Base-by-base conservation (phyloP, 192 early-diverging fungal genomes). In the Mortierella claussenii region DNA sequence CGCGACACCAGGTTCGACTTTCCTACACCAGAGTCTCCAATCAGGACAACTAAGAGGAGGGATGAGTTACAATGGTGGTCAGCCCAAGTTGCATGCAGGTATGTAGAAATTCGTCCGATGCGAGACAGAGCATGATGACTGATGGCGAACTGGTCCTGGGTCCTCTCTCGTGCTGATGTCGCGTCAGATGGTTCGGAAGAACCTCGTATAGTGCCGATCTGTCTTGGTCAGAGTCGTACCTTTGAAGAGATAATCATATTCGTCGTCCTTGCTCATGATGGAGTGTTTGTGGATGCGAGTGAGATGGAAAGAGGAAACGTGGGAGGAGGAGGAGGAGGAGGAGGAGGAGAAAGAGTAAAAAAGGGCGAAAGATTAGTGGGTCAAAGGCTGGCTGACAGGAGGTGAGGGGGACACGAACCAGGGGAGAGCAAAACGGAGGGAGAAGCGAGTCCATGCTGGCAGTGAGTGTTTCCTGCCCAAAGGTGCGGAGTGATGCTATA, bases 1-100 rank as follows among this genome's bases (percentile, higher is more conserved):
- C 97, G 91, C 64, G 92, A 89, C 55, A 99, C 90, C 32, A 99
- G 92, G 83, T 97, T 98, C 78, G 97, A 97, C 81, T 99, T 99
- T 59, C 97, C 97, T 63, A 97, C 96, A 30, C 96, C 96, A 21
- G 96, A 97, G 74, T 98, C 97, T 47, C 94, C 94, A 85, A 95
- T 95, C 58, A 95, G 85, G 50, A 95, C 93, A 81, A 94, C 93
- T 91, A 53, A n/a, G n/a, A n/a, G n/a, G n/a, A n/a, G n/a, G n/a
- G n/a, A n/a, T n/a, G n/a, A n/a, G n/a, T n/a, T n/a, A n/a, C n/a
- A n/a, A n/a, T n/a, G n/a, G n/a, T n/a, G n/a, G n/a, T n/a, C n/a
- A n/a, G n/a, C n/a, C n/a, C n/a, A n/a, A n/a, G n/a, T n/a, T n/a
- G n/a, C n/a, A n/a, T n/a, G n/a, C n/a, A n/a, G n/a, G n/a, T n/a